Base-by-base conservation (phyloP, 306 rosid species). In the Lathyrus oleraceus region DNA sequence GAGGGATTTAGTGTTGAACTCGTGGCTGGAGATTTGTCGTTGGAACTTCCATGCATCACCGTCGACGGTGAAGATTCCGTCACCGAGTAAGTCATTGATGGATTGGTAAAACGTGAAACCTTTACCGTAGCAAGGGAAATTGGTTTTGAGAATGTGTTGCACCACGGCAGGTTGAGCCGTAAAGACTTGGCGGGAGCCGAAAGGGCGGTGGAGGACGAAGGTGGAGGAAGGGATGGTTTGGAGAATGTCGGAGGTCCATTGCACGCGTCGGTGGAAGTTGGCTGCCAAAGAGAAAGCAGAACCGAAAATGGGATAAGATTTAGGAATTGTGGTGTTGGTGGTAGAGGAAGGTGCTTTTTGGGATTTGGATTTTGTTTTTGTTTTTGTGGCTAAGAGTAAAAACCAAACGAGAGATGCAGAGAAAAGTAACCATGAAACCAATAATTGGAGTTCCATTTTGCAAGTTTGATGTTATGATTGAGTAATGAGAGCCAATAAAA, bases 71-170 rank as follows among this genome's bases (percentile, higher is more conserved):
- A 91, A 89, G 76, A 89, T 89, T 0, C 94, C 96, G 16, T 70
- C 32, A 8, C 96, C 95, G 54, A 92, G 92, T 44, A 92, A 84
- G 21, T 89, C 95, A 0, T 61, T n/a, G 23, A 86, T 45, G 6
- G 73, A 36, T 1, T 17, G 19, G 14, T 70, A 25, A 5, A 69
- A 11, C 9, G 36, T 5, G 1, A 11, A 30, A 42, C 96, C 92
- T 7, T 92, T 92, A 1, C 28, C 72, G 79, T 87, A 92, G 57
- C 25, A 28, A 4, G 79, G 78, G 81, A 89, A 92, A 56, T 80
- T 67, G 57, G 86, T 69, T 64, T 85, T 87, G 77, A 92, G 96
- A 28, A 92, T 80, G 68, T 87, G 90, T 0, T 84, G 90, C 47
- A 92, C 95, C 0, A 80, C 83, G 16, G 81, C 52, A 13, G 95